Evolutionary conservation across 129 eudicot species (phyloP), one percentile per base, ranked within the genome.

Genomic region (Ambrosia trifida): DNA sequence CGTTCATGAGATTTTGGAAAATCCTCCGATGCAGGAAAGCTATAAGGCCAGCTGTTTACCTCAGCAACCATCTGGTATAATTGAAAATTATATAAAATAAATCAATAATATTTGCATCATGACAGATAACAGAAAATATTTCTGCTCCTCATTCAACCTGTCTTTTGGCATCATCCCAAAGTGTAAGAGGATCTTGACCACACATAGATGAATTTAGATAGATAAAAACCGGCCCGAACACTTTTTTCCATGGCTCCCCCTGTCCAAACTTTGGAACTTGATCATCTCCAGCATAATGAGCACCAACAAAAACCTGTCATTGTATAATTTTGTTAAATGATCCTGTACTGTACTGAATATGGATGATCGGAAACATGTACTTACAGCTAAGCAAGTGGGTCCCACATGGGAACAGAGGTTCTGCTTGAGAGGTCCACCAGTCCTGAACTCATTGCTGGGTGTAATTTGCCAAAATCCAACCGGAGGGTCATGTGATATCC

Each of bases 381-480:
- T 66, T 85, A 90, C 95, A 46, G 88, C 87, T 45, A 89, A 82
- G 60, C 87, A 72, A 46, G 95, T 81, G 47, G 97, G 95, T 44
- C 87, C 87, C 51, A 85, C 87, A 75, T 90, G 96, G 60, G 96
- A 87, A 60, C 87, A 85, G 18, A 90, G 83, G 59, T 90, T 84
- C 68, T 90, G 95, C 69, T 87, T 90, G 66, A 81, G 31, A 3
- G 96, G 96, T n/a, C 96, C 96, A 20, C 94, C 96, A 49, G 84
- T 76, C 12, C 94, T 64, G 46, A 83, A 90, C 83, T 90, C 97
- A 19, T 85, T 69, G 54, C 95, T 85, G 14, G 97, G 91, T 14
- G 85, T 81, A 38, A 90, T 90, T 74, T 81, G 81, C 96, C 96
- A 90, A 35, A 90, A 90, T 24, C 94, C 96, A 17, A 87, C 65